phyloP scores from a whole-genome alignment of 306 rosid species.

The Lithocarpus polystachyus region DNA sequence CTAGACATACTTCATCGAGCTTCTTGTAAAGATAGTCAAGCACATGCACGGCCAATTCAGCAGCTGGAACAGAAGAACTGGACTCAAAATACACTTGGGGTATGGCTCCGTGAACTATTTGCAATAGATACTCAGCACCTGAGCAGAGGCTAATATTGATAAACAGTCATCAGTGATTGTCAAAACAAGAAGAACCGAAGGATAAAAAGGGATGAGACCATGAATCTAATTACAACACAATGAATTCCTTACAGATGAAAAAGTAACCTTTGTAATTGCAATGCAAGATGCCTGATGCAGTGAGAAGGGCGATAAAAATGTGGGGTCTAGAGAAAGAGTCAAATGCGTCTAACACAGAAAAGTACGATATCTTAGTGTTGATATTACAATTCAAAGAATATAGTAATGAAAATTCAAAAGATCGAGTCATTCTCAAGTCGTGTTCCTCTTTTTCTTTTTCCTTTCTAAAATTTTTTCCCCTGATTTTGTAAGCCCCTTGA shows the following conservation, averaged over 20 bases:
- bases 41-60: slow-evolving; percentile 70
- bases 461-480: not conserved
- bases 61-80: slow-evolving; percentile 60
- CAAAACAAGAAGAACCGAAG: slow-evolving; percentile 1
- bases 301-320: not conserved
- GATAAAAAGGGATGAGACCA: slow-evolving; percentile 3
- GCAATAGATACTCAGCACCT: slow-evolving; percentile 80
- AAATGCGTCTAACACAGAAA: not conserved
- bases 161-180: slow-evolving; percentile 44
- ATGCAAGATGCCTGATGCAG: not conserved
- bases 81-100: slow-evolving; percentile 63
- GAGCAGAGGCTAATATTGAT: slow-evolving; percentile 76
- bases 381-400: not conserved
- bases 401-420: not conserved
- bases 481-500: not conserved
- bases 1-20: slow-evolving; percentile 85
- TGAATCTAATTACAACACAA: not conserved
- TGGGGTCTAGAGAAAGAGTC: not conserved
- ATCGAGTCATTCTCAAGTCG: not conserved
- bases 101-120: slow-evolving; percentile 61
- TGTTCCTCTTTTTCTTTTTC: not conserved
- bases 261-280: not conserved
- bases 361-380: not conserved
- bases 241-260: not conserved
- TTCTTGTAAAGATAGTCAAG: slow-evolving; percentile 79